Evolutionary conservation across 345 rosid genomes (phyloP), one percentile per base, ranked within the genome.

Genomic region (Gossypium ekmanianum): DNA sequence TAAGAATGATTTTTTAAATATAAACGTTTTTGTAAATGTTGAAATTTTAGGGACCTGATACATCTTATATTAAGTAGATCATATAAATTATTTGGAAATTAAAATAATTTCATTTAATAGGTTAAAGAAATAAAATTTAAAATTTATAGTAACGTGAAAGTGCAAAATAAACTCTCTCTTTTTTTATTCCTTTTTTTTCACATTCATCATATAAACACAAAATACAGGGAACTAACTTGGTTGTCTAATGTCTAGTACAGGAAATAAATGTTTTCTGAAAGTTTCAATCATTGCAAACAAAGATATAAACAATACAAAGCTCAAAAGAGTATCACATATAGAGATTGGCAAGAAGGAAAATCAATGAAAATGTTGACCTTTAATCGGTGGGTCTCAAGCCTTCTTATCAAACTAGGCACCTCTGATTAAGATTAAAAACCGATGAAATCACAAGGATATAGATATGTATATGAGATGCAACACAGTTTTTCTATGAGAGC

Each of bases 391-490:
- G 39, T 34, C 39, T 34, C 39, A 34, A 34, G 39, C 39, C 39
- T 34, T 34, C 39, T 34, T 34, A 34, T 34, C 39, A 29, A 29
- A 29, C 29, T 2, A 29, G 39, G 29, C 27, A 29, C 24, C 48
- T 39, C 22, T 41, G 68, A 11, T 29, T 64, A 2, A 62, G 17
- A 34, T 34, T 34, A 9, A 62, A 34, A 63, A 16, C 47, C 24
- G 2, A 68, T 68, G 58, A 27, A 17, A 51, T 51, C 45, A 69
- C 61, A 26, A 52, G 22, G 61, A 70, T 69, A 70, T 61, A 70
- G 58, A 27, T 4, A 72, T 72, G 75, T 57, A 72, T 39, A 43
- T 20, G 13, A 22, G 50, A 72, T 57, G 64, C 39, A 29, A 55
- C 71, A 48, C 54, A 11, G 68, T 2, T 55, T 55, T 16, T 62